Conservation (phyloP, 1,284 basidiomycete genomes). For the Ceratobasidium sp. region DNA sequence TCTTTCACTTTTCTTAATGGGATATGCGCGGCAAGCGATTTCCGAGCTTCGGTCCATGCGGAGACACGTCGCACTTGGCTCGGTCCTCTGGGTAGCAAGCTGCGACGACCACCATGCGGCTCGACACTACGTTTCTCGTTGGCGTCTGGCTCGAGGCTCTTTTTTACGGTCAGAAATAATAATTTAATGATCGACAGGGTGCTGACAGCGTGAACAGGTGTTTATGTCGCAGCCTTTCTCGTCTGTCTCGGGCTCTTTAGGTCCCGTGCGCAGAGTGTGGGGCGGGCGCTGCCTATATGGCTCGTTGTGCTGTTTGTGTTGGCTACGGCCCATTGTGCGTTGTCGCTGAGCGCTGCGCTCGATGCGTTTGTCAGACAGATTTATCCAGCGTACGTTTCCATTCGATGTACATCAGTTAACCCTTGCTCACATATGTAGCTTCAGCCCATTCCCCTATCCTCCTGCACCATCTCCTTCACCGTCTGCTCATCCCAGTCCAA, state of each 20-base stretch:
- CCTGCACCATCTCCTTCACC: background rate
- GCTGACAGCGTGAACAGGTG: constrained; percentile 7
- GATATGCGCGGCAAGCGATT: constrained; percentile 12
- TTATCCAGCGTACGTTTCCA: constrained; percentile 10
- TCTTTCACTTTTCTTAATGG: background rate
- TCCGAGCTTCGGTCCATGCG: constrained; percentile 38
- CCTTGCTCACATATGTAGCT: background rate
- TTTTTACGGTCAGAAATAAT: constrained; percentile 21
- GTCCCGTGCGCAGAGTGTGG: constrained; percentile 20
- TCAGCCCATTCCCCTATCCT: constrained; percentile 2
- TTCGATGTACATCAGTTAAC: background rate
- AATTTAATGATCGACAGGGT: constrained; percentile 12
- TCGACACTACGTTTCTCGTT: constrained; percentile 40
- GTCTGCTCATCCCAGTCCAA: too few relatives aligned
- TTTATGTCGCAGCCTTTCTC: constrained; percentile 32
- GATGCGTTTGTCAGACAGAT: constrained; percentile 36
- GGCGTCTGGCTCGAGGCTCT: constrained; percentile 44
- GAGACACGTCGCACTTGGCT: constrained; percentile 31
- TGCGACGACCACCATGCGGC: constrained; percentile 35
- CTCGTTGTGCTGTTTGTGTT: constrained; percentile 30
- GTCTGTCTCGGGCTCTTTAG: constrained; percentile 29
- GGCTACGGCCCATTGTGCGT: constrained; percentile 40
- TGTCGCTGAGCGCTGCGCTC: constrained; percentile 34
- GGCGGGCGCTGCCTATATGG: constrained; percentile 39
- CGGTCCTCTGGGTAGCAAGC: background rate